phyloP scores from a whole-genome alignment of 805 yeast genomes.

The Nakazawaea laoshanensis region DNA sequence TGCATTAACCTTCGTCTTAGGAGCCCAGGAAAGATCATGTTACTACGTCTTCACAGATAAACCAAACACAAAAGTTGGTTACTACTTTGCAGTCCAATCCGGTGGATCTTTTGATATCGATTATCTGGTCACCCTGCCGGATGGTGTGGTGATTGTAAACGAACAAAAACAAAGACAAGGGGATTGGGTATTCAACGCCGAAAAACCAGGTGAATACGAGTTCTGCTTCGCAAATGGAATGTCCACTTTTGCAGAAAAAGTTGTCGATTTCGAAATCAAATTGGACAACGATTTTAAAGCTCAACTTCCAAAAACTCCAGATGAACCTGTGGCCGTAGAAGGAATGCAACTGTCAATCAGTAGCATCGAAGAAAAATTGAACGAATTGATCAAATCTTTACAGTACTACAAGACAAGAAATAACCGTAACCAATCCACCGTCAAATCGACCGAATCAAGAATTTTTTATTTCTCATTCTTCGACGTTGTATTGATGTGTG shows the following conservation, averaged over 20 bases:
- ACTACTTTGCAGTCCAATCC: conserved; percentile 75
- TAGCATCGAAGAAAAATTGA: conserved; percentile 52
- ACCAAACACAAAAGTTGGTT: conserved; percentile 54
- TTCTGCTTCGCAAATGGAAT: conserved; percentile 79
- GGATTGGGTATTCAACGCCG: conserved; percentile 66
- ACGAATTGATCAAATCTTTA: conserved; percentile 46
- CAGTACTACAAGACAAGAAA: conserved; percentile 87
- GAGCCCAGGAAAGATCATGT: conserved; percentile 70
- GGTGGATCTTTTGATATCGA: conserved; percentile 80
- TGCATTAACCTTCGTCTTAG: conserved; percentile 65
- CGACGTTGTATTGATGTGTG: conserved; percentile 55
- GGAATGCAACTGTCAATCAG: conserved; percentile 47
- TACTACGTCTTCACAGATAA: conserved; percentile 60
- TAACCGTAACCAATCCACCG: conserved; percentile 82
- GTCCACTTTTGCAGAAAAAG: conserved; percentile 76
- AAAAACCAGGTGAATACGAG: conserved; percentile 68
- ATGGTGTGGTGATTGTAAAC: conserved; percentile 39
- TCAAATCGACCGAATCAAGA: conserved; percentile 53
- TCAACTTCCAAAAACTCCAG: conserved; percentile 49
- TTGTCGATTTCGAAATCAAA: conserved; percentile 74
- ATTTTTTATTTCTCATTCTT: conserved; percentile 59
- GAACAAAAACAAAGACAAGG: conserved; percentile 69
- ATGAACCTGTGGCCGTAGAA: conserved; percentile 46
- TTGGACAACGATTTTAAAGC: conserved; percentile 51
- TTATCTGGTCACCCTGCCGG: conserved; percentile 54